Evolutionary conservation across 805 yeast genomes (phyloP), one percentile per base, ranked within the genome.

Genomic region (Lachancea fermentati): DNA sequence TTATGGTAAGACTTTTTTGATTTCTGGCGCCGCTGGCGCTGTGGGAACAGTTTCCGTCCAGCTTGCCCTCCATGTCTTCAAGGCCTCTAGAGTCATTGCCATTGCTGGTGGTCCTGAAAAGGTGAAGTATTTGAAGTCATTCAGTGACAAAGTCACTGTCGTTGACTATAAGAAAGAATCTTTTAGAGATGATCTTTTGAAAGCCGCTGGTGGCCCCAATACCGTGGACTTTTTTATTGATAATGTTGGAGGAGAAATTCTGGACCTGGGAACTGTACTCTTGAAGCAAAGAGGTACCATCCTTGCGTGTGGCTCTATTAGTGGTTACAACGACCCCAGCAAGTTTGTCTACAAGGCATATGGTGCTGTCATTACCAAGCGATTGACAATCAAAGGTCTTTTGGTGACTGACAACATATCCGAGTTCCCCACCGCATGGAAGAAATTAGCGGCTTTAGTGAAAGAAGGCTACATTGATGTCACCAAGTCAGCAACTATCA

Each of bases 21-120:
- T 80, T 33, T 73, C 80, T 14, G 85, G 84, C 42, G 86, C 86
- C 11, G 72, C 81, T 5, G 87, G 87, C 45, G 84, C 85, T n/a
- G 80, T 81, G n/a, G 86, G 86, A 11, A 69, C 76, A 18, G 60
- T 70, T 35, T 73, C 67, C 35, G 73, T 78, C 15, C 85, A 79
- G 55, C 54, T 80, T 9, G 79, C 84, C 31, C 64, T 75, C 44
- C 62, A 71, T 30, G 58, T 74, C 8, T 66, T 72, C 54, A 72
- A 73, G 28, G 81, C 81, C 19, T 60, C 68, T 32, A 72, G 67
- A 48, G 79, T 80, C 18, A 68, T 78, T 53, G 85, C 80, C 32
- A 71, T 78, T 47, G 76, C 84, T 13, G 84, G 85, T 41, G 73
- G 79, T 7, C 67, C 61, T 4, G 79, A 68, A 25, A 81, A 81